Conservation (phyloP, 2,329 filamentous ascomycete genomes). For the Neocucurbitaria cava region DNA sequence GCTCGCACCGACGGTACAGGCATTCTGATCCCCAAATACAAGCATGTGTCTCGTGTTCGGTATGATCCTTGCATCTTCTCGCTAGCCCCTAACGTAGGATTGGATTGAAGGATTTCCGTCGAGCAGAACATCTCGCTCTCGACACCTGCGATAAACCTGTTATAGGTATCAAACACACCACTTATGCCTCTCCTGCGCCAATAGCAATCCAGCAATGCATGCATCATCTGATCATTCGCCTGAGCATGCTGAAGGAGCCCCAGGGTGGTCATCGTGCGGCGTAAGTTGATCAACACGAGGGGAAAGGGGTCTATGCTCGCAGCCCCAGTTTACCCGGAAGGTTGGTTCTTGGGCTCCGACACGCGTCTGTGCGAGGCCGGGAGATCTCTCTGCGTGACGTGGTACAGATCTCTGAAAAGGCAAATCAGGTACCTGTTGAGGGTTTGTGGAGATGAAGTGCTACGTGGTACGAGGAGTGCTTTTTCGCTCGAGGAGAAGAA, state of each 20-base stretch:
- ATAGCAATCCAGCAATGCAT: background rate
- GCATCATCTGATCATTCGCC: background rate
- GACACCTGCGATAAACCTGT: background rate
- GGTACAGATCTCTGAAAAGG: background rate
- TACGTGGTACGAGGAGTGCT: background rate
- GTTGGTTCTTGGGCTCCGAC: conserved; percentile 1
- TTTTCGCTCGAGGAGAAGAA: background rate
- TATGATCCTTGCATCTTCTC: background rate
- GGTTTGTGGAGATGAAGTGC: background rate
- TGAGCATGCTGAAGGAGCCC: background rate
- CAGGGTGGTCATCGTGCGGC: background rate
- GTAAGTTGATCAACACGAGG: background rate
- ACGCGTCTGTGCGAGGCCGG: conserved; percentile 4
- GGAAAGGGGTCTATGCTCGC: background rate
- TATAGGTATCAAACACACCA: background rate
- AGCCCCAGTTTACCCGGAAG: conserved; percentile 7
- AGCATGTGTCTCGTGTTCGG: background rate
- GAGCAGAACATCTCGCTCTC: background rate
- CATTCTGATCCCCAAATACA: background rate
- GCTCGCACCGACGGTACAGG: background rate
- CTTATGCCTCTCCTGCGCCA: background rate
- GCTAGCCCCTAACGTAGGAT: background rate
- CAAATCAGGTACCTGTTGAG: background rate
- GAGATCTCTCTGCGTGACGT: conserved; percentile 6
- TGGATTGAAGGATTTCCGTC: background rate